phyloP scores from a whole-genome alignment of 2,329 filamentous ascomycete genomes.

The Fusarium sp. region DNA sequence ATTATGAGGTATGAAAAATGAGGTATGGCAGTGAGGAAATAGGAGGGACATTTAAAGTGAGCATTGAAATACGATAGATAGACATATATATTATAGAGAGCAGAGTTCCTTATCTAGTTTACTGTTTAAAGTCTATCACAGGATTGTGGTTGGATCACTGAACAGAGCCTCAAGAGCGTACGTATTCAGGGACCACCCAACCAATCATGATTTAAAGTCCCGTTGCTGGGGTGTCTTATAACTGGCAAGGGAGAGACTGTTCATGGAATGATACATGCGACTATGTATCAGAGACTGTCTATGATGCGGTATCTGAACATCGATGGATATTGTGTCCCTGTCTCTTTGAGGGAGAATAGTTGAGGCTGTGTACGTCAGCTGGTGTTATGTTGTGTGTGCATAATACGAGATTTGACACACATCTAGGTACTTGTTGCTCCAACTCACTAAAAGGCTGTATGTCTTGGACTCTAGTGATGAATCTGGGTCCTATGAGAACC shows the following conservation, averaged over 20 bases:
- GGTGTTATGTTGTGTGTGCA: slow-evolving; percentile 12
- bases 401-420: slow-evolving; percentile 22
- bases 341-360: neutral
- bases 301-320: neutral
- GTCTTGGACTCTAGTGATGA: neutral
- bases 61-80: neutral
- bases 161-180: slow-evolving; percentile 1
- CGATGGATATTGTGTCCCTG: neutral
- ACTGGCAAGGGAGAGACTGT: neutral
- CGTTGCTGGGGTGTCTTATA: slow-evolving; percentile 2
- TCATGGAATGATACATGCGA: neutral
- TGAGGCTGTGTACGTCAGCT: slow-evolving; percentile 12
- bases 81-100: neutral
- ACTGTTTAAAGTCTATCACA: neutral
- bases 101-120: neutral
- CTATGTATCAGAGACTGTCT: neutral
- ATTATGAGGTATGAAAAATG: neutral
- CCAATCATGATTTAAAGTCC: neutral
- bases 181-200: neutral
- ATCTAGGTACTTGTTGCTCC: neutral
- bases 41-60: neutral
- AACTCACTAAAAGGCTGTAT: neutral
- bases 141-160: neutral
- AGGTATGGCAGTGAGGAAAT: neutral
- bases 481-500: neutral